Evolutionary conservation across 225 moss, liverwort and hornwort species (phyloP), one percentile per base, ranked within the genome.

Genomic region (Ulota crispa): DNA sequence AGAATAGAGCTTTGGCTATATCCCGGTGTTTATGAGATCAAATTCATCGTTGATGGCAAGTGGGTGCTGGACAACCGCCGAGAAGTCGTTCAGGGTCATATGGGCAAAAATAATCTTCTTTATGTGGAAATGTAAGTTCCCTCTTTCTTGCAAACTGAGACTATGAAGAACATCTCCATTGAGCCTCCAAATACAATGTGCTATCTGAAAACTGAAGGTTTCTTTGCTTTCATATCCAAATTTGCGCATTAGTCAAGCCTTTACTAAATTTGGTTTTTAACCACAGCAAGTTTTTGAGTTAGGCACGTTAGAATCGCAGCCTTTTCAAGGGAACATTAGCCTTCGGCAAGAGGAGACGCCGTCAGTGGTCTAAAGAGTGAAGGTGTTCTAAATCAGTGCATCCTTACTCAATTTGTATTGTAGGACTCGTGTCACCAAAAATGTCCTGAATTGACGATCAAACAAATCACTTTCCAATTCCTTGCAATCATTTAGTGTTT

Each of bases 61-160:
- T 99, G 99, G 99, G 87, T 93, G 80, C 82, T 99, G 64, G 99
- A 99, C 88, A 85, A 91, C 72, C 91, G 94, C 82, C 87, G 96
- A 84, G 94, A 96, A 81, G 85, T 90, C 34, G 82, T 93, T 70
- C 85, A 91, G 74, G 89, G 89, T 30, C 85, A 92, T 36, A 85
- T 92, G 82, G 89, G 89, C 69, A 92, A 93, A 82, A 99, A 99
- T 78, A 99, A 99, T 70, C 72, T 99, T 68, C 83, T 99, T 1
- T 79, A 87, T 73, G 99, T 99, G 31, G 94, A 96, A 26, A 81
- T 68, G 6, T 82, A 77, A 86, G 30, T 76, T 30, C 50, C 57
- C 28, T 28, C 23, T 72, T 63, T 67, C 12, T 64, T 41, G 62
- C 71, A 53, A 71, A 68, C 68, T 10, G 41, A 68, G 76, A 68